phyloP scores from a whole-genome alignment of 495 filamentous ascomycete species.

The Trichoderma parareesei region DNA sequence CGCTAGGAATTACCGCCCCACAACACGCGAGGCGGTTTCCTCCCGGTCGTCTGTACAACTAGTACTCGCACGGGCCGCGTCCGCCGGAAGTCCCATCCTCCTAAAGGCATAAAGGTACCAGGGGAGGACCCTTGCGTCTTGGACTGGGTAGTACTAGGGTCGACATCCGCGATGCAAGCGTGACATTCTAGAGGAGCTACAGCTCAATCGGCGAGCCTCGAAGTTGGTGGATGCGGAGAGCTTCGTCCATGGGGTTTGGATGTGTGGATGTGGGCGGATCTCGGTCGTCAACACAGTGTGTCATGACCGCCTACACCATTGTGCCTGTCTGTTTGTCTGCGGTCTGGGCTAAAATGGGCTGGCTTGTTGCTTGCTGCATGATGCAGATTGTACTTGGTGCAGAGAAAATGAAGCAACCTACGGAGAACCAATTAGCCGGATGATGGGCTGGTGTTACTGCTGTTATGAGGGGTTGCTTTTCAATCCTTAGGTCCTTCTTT shows the following conservation, averaged over 20 bases:
- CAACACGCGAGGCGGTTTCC: neutral
- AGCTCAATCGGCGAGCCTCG: neutral
- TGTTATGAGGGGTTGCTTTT: neutral
- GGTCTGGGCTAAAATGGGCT: no score
- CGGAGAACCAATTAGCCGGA: no score
- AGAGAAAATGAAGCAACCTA: no score
- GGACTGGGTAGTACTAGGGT: neutral
- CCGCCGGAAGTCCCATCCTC: neutral
- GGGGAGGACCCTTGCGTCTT: no score
- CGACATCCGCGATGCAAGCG: neutral
- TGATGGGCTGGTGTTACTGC: no score
- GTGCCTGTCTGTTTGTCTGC: no score
- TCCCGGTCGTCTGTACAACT: neutral
- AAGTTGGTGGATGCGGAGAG: neutral
- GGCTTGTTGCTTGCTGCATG: no score
- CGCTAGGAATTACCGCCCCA: neutral
- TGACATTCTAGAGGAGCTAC: neutral
- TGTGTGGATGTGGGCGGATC: neutral
- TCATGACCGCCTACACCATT: no score
- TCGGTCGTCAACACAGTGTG: no score
- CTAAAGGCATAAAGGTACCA: no score
- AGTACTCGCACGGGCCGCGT: neutral
- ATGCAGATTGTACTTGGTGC: no score
- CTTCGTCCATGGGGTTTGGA: neutral
- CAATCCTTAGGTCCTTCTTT: neutral